These are phyloP conservation scores for Rosa chinensis DNA, from an alignment of 306 rosid genomes.

Conservation along the genomic window DNA sequence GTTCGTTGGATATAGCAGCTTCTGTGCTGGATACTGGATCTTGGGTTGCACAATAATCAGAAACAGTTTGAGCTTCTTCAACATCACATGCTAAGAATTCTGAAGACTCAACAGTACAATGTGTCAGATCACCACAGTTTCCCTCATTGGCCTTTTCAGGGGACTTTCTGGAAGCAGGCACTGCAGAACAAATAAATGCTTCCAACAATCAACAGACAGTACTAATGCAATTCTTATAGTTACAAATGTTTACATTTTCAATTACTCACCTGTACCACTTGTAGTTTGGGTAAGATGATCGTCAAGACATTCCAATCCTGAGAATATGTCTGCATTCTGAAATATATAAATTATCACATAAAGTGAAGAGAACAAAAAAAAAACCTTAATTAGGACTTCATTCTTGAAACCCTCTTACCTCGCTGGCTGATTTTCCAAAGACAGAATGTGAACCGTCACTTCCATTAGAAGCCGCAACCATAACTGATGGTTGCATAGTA, in stretches of 20 bases:
- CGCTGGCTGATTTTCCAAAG: constrained; percentile 43
- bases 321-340: constrained; percentile 61
- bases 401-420: constrained; percentile 41
- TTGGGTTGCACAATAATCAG: constrained; percentile 23
- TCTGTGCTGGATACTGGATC: constrained; percentile 15
- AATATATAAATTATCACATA: constrained; percentile 17
- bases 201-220: not conserved
- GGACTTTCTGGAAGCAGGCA: not conserved
- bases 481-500: constrained; percentile 30
- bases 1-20: constrained; percentile 15
- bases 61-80: constrained; percentile 34
- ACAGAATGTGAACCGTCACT: constrained; percentile 38
- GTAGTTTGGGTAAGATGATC: constrained; percentile 44
- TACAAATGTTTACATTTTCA: not conserved
- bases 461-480: constrained; percentile 31
- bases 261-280: constrained; percentile 39
- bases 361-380: not conserved
- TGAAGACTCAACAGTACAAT: constrained; percentile 21
- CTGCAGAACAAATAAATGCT: not conserved
- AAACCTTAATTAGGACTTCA: not conserved
- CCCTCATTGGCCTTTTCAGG: constrained; percentile 22
- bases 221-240: not conserved
- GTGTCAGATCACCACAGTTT: constrained; percentile 31
- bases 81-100: constrained; percentile 29
- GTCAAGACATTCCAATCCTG: constrained; percentile 59